Base-by-base conservation (phyloP, 1,284 basidiomycete species). In the Tylopilus sp. region DNA sequence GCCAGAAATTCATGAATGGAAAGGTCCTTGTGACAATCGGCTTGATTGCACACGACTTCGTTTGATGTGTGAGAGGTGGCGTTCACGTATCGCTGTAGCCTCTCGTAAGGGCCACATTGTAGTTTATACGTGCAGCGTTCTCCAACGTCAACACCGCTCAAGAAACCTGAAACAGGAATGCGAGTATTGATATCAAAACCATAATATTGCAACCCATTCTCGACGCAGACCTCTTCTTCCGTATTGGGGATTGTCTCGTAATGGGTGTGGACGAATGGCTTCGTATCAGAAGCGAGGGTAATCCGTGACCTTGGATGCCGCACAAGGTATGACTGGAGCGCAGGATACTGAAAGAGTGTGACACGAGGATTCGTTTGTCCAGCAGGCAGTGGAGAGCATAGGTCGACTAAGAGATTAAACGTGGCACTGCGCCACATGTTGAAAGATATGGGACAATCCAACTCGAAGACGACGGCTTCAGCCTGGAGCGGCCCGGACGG, bases 391-490 rank as follows among this genome's bases (percentile, higher is more conserved):
- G 70, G 68, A 59, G 29, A 3, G 29, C 77, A 79, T 4, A 81
- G 61, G 51, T 81, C 79, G 36, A 72, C 67, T 16, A 83, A 73
- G 53, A 88, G 68, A 8, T 68, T 57, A 57, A 80, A 81, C 0
- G 85, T 86, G 3, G 69, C 72, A 2, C 70, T 70, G 22, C 87
- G 76, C 87, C 87, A 88, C 36, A 79, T 72, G 7, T 73, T 66
- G 64, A 86, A 84, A 1, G 69, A 65, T 1, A 66, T 32, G 0
- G 87, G 87, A 52, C 79, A 79, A 6, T 69, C 58, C 2, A 87
- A 67, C 62, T 88, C 86, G 60, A 88, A 87, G 0, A 87, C 76
- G 0, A 79, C 76, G 0, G 65, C 67, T 58, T 80, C 70, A 0
- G 79, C 79, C 2, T 44, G 0, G 49, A 54, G 29, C 0, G 41